Evolutionary conservation across 208 protist genomes (phyloP), one percentile per base, ranked within the genome.

Genomic region (Leishmania guyanensis): DNA sequence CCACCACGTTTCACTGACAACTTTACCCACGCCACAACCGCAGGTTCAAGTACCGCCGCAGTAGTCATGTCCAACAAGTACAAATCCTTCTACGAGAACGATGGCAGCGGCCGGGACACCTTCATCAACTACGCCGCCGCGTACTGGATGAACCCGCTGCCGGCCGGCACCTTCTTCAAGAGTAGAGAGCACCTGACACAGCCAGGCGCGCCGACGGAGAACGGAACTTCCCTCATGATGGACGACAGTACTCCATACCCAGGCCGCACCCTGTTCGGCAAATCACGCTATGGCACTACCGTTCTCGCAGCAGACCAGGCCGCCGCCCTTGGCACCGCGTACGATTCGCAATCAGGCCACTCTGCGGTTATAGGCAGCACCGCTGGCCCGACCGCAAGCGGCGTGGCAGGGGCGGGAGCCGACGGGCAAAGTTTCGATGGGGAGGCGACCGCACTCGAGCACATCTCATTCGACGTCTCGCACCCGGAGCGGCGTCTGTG

Each of bases 131-230:
- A 97, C 76, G 90, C 88, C 43, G 91, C 90, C 51, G 89, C 89
- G 16, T 94, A 90, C 84, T 97, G 91, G 91, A 79, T 94, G 66
- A 97, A 97, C 81, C 93, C 93, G 29, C 83, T 97, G 9, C 93
- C 93, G 0, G 84, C 81, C 48, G 92, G 92, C 51, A 79, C 58
- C 22, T 93, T 88, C 69, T 86, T 88, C 65, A 89, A 90, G 77
- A 92, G 88, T 83, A 12, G 53, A 43, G 10, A 2, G 4, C 12
- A 8, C 10, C 22, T 5, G 60, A 20, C 9, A 36, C 75, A 50
- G 51, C 10, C 12, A 2, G 50, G 29, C 56, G 33, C 5, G 26
- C 69, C 60, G 10, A 29, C 53, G 43, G 75, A 75, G 43, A 64
- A 50, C 39, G 68, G 77, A 53, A 74, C 71, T n/a, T 75, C 62